Conservation (phyloP, 2,329 filamentous ascomycete genomes). For the Cytospora leucostoma region DNA sequence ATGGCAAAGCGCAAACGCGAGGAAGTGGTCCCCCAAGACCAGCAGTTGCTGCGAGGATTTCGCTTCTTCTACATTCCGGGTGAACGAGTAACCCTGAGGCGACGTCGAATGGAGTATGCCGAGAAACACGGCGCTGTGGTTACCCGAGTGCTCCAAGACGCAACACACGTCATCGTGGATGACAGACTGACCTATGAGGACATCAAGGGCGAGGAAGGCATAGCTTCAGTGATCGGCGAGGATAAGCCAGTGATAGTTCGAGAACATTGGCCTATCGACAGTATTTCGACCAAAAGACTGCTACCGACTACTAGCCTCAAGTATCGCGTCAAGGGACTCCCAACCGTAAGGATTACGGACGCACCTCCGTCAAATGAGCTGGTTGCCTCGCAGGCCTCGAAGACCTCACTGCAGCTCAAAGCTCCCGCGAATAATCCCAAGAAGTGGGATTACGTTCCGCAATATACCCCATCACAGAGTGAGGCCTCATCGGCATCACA, state of each 20-base stretch:
- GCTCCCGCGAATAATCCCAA: constrained; percentile 40
- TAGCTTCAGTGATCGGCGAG: constrained; percentile 43
- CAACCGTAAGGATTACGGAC: constrained; percentile 30
- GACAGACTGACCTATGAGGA: constrained; percentile 64
- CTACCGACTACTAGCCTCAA: constrained; percentile 54
- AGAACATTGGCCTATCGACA: constrained; percentile 69
- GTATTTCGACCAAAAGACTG: constrained; percentile 58
- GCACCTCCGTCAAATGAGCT: constrained; percentile 28
- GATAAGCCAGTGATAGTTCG: constrained; percentile 58
- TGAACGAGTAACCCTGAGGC: constrained; percentile 69
- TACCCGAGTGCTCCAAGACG: constrained; percentile 57
- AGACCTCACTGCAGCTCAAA: constrained; percentile 52
- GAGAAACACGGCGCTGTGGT: constrained; percentile 75
- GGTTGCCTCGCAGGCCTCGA: constrained; percentile 29
- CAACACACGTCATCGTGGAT: constrained; percentile 83
- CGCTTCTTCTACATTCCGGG: constrained; percentile 80
- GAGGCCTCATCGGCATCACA: constrained; percentile 30
- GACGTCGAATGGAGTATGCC: constrained; percentile 72
- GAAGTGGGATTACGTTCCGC: constrained; percentile 43
- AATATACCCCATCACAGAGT: constrained; percentile 36
- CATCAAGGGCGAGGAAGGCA: constrained; percentile 51
- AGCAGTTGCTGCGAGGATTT: constrained; percentile 62
- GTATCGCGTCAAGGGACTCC: constrained; percentile 60
- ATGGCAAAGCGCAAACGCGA: constrained; percentile 51
- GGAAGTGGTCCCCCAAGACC: constrained; percentile 48